A percentile compares a stretch with the other conserved stretches of the same genome.
These are phyloP conservation scores for Cardamine resedifolia DNA, from an alignment of 345 rosid species.

Conservation along the genomic window DNA sequence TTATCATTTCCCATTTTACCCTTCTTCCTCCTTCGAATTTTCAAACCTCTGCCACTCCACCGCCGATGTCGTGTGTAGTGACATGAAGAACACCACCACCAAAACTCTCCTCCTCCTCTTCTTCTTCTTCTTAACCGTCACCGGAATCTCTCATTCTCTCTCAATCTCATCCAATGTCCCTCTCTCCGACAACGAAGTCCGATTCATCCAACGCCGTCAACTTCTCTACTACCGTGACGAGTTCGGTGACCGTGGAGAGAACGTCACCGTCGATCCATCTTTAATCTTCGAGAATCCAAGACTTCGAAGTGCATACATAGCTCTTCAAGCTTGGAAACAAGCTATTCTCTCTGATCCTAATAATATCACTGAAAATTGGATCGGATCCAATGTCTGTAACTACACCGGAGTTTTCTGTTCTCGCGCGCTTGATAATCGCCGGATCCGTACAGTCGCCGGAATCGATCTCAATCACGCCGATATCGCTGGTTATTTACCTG, in stretches of 20 bases:
- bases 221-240: constrained; percentile 89
- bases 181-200: constrained; percentile 60
- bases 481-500: constrained; percentile 78
- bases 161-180: constrained; percentile 47
- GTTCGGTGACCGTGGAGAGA: constrained; percentile 84
- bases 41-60: constrained; percentile 25
- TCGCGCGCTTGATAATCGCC: constrained; percentile 52
- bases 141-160: constrained; percentile 26
- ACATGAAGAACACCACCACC: constrained; percentile 68
- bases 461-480: constrained; percentile 85
- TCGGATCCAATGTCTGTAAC: constrained; percentile 63
- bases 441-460: constrained; percentile 74
- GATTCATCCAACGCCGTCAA: constrained; percentile 72
- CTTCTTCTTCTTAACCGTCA: constrained; percentile 27
- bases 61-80: constrained; percentile 64
- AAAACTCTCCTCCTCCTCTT: constrained; percentile 32
- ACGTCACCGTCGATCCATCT: constrained; percentile 67
- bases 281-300: constrained; percentile 62
- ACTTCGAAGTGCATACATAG: constrained; percentile 65
- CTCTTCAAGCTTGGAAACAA: constrained; percentile 85
- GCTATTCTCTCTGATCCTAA: constrained; percentile 80
- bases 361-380: constrained; percentile 65
- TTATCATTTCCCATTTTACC: constrained; percentile 11
- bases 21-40: constrained; percentile 16
- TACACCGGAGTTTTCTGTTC: constrained; percentile 70